A percentile compares a stretch with the other conserved stretches of the same genome.
phyloP scores from a whole-genome alignment of 805 yeast species.

The Candida tibetensis region DNA sequence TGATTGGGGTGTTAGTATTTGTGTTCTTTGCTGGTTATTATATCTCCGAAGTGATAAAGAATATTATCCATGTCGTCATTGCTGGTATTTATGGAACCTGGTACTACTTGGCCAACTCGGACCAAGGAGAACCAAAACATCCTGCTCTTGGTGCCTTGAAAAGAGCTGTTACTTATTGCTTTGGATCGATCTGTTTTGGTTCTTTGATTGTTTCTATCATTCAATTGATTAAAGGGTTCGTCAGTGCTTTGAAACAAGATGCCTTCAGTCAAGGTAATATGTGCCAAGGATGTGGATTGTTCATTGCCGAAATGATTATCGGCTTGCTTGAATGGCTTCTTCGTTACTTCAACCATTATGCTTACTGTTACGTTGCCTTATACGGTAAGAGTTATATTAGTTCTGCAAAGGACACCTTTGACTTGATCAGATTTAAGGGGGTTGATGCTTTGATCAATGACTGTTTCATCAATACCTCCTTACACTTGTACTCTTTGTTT shows the following conservation, averaged over 20 bases:
- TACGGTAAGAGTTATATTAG: slow-evolving; percentile 76
- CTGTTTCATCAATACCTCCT: slow-evolving; percentile 73
- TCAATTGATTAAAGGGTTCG: slow-evolving; percentile 58
- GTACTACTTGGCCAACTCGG: slow-evolving; percentile 77
- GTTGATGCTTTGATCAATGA: slow-evolving; percentile 83
- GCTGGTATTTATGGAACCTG: slow-evolving; percentile 88
- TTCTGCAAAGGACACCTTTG: slow-evolving; percentile 82
- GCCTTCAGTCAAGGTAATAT: slow-evolving; percentile 51
- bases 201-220: slow-evolving; percentile 69
- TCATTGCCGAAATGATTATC: slow-evolving; percentile 57
- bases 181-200: slow-evolving; percentile 89
- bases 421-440: slow-evolving; percentile 73
- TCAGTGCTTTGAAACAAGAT: slow-evolving; percentile 51
- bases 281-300: slow-evolving; percentile 50
- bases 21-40: slow-evolving; percentile 81
- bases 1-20: slow-evolving; percentile 69
- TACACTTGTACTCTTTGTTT: slow-evolving; percentile 72
- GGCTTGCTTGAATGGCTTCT: slow-evolving; percentile 75
- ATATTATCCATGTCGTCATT: slow-evolving; percentile 75
- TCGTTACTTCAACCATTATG: slow-evolving; percentile 85
- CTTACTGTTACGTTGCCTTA: slow-evolving; percentile 81
- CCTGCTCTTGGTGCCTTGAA: slow-evolving; percentile 81
- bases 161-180: slow-evolving; percentile 79
- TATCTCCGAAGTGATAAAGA: slow-evolving; percentile 78
- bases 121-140: slow-evolving; percentile 72